Evolutionary conservation across 2,329 filamentous ascomycete genomes (phyloP), one percentile per base, ranked within the genome.

Genomic region (Phialocephala subalpina): DNA sequence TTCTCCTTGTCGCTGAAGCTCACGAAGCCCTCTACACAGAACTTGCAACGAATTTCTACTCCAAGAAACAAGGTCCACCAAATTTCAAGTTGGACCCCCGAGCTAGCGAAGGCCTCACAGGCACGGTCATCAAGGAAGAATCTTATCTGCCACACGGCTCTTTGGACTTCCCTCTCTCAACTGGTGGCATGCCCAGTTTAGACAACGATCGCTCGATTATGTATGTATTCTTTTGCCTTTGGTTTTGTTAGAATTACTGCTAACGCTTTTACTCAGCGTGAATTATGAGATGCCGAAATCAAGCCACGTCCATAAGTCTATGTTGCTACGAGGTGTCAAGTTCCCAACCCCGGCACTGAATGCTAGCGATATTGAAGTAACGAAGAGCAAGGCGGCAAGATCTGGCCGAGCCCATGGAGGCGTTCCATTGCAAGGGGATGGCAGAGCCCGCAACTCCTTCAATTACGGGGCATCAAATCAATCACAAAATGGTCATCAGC

Each of bases 131-230:
- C 76, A 97, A 96, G 74, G 91, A 96, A 67, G 90, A 92, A 6
- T 85, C 88, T 1, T 97, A 97, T 78, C 86, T 97, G 14, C 94
- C 96, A 1, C 93, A 97, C 73, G 91, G 92, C 59, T 87, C 89
- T 35, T 82, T 98, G n/a, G 81, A 86, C 6, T 97, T 94, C 72
- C 92, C 94, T 0, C 83, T 97, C 33, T 86, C 91, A 64, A 85
- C 87, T 47, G 87, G 89, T 42, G 85, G 84, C 3, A 89, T 96
- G 84, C 91, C 92, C 2, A 84, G 90, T 72, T 80, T 97, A 11
- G 93, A 97, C 62, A 92, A 94, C 72, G 93, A 99, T 79, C 89
- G 91, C 65, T 96, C 93, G 35, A 87, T 98, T 70, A 94, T 87
- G 90, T 94, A 84, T 79, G 87, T 84, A 12, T 29, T 12, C 22